These are phyloP conservation scores for Penicillium odoratum DNA, from an alignment of 495 filamentous ascomycete genomes.

Conservation along the genomic window DNA sequence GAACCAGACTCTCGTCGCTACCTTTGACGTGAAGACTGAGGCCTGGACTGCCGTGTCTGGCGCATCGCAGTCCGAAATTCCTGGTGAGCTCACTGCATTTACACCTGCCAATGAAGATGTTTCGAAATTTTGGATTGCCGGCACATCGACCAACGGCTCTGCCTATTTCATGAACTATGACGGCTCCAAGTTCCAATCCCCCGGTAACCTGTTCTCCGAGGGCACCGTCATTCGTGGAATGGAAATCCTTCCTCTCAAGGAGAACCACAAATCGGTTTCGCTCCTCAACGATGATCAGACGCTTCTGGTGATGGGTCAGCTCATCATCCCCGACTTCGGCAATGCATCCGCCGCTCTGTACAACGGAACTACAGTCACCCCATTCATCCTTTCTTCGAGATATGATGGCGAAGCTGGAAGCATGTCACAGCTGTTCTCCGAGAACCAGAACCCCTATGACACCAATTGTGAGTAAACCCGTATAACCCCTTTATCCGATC, in stretches of 20 bases:
- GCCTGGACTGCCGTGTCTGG: constrained; percentile 66
- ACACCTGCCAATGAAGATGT: constrained; percentile 66
- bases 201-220: constrained; percentile 57
- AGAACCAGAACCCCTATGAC: constrained; percentile 67
- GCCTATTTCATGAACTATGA: constrained; percentile 80
- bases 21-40: constrained; percentile 65
- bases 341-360: constrained; percentile 84
- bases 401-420: constrained; percentile 63
- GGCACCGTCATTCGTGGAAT: constrained; percentile 71
- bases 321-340: constrained; percentile 74
- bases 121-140: constrained; percentile 77
- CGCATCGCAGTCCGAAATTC: constrained; percentile 58
- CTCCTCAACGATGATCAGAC: constrained; percentile 64
- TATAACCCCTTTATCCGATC: constrained; percentile 8
- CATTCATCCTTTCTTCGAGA: constrained; percentile 76
- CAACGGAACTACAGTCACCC: constrained; percentile 73
- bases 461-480: constrained; percentile 44
- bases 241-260: constrained; percentile 71
- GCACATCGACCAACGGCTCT: constrained; percentile 62
- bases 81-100: constrained; percentile 76
- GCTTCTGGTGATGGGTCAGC: constrained; percentile 79
- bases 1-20: constrained; percentile 65
- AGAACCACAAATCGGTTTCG: constrained; percentile 62
- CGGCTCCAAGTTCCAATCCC: constrained; percentile 55
- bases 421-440: constrained; percentile 75